Base-by-base conservation (phyloP, 257 asterid species). In the Gardenia jasminoides region DNA sequence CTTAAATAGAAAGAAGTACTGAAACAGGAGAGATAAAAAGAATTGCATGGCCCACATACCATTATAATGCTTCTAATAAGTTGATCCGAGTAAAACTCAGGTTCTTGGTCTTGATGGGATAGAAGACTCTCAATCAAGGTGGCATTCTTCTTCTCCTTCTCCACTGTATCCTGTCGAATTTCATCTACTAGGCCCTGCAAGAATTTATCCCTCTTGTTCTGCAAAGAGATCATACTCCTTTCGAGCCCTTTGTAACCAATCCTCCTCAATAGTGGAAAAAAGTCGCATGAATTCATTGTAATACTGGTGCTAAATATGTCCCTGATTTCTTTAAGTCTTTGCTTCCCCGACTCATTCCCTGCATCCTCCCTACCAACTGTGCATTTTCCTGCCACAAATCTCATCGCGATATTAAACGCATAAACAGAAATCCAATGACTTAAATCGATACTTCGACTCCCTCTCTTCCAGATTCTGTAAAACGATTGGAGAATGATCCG, bases 261-360 rank as follows among this genome's bases (percentile, higher is more conserved):
- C 82, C 82, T 72, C 31, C 74, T 72, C 58, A 79, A 72, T 0
- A 86, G 75, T 24, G 94, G 92, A 31, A 90, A 87, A 36, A 78
- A 88, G 79, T 90, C 94, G 44, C 91, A 90, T 31, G 78, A 19
- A 67, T 84, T 83, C 52, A 80, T 47, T 24, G 84, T 28, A 54
- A 80, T 10, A 46, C 47, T 83, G 0, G 87, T 56, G 61, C 80
- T 54, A 26, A 90, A 84, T 2, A 68, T 1, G 22, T 77, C 86
- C 17, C 90, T 82, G 22, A 86, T 39, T 56, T 79, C 78, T 39
- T 80, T 61, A n/a, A 86, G 54, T 28, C 11, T 48, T 52, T 79
- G 83, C 79, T 39, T 79, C 33, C 92, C 93, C 31, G 28, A 52
- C 47, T 78, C 86, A 9, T 54, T 16, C 52, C 83, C 84, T 47